A percentile compares a stretch with the other conserved stretches of the same genome.
Evolutionary conservation across 129 eudicot species (phyloP).

Genomic region (Silybum marianum): DNA sequence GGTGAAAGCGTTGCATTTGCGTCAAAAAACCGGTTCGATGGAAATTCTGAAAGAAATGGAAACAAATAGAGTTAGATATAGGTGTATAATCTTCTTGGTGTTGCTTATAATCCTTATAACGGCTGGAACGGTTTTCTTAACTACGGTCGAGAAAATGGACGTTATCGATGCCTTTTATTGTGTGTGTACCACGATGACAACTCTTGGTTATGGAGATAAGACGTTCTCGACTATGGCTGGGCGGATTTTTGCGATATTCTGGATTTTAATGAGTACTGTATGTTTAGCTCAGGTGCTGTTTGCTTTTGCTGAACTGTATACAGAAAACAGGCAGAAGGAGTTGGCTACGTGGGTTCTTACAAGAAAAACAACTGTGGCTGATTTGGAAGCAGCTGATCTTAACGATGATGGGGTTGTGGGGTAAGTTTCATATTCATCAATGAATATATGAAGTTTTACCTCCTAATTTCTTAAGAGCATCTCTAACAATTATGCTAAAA

Average conservation of each 20-base stretch:
- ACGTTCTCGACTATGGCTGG: constrained; percentile 84
- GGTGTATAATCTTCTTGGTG: constrained; percentile 44
- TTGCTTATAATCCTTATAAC: constrained; percentile 54
- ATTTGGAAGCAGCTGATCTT: constrained; percentile 92
- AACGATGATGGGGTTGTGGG: constrained; percentile 74
- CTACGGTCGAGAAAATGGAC: constrained; percentile 60
- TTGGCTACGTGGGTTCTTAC: constrained; percentile 67
- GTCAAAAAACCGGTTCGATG: constrained; percentile 42
- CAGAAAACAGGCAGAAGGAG: constrained; percentile 59
- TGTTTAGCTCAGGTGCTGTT: constrained; percentile 88
- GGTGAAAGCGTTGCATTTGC: constrained; percentile 68
- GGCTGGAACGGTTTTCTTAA: constrained; percentile 63
- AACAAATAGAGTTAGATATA: constrained; percentile 62
- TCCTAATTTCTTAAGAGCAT: too few species aligned
- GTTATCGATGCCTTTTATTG: constrained; percentile 85
- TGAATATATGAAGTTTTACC: background rate
- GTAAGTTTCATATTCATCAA: constrained; percentile 45
- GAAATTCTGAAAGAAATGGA: constrained; percentile 62
- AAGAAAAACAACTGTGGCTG: constrained; percentile 58
- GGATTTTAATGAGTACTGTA: constrained; percentile 78
- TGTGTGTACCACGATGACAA: constrained; percentile 84
- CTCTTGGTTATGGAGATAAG: constrained; percentile 86
- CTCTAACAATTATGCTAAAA: too few species aligned
- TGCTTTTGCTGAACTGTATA: constrained; percentile 69
- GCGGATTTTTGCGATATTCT: constrained; percentile 79